A percentile compares a stretch with the other conserved stretches of the same genome.
phyloP scores from a whole-genome alignment of 2,329 filamentous ascomycete genomes.

The Colletotrichum higginsianum region DNA sequence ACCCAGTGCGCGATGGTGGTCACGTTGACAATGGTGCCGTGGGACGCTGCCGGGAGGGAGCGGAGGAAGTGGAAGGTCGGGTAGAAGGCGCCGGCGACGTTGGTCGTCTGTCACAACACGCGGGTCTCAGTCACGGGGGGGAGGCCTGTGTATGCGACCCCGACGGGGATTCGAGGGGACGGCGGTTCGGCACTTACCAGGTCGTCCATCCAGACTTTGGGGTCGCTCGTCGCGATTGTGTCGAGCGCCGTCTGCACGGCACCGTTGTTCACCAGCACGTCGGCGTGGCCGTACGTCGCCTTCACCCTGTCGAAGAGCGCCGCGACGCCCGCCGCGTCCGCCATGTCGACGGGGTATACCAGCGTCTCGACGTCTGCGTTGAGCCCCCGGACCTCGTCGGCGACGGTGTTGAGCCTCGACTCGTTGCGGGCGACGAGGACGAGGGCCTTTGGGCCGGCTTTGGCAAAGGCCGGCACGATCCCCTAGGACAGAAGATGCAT shows the following conservation, averaged over 20 bases:
- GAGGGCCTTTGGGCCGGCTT: constrained; percentile 43
- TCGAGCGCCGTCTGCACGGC: constrained; percentile 32
- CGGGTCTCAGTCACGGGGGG: too few relatives aligned
- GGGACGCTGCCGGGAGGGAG: constrained; percentile 18
- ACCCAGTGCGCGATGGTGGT: constrained; percentile 43
- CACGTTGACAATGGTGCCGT: constrained; percentile 48
- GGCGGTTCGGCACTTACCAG: neutral
- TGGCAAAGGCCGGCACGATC: constrained; percentile 43
- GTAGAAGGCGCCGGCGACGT: constrained; percentile 57
- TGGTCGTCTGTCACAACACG: constrained; percentile 47
- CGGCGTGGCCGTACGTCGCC: constrained; percentile 56
- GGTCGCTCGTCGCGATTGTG: neutral
- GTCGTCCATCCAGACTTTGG: constrained; percentile 13
- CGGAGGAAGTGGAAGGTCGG: constrained; percentile 48
- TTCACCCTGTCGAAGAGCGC: constrained; percentile 53
- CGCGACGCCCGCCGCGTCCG: constrained; percentile 22
- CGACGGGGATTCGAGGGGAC: too few relatives aligned
- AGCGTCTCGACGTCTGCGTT: constrained; percentile 38
- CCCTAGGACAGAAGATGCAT: constrained; percentile 7
- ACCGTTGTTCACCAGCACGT: constrained; percentile 61
- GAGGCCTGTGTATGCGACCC: too few relatives aligned
- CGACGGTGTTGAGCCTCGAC: constrained; percentile 52
- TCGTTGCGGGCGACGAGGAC: constrained; percentile 51
- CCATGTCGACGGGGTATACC: constrained; percentile 5
- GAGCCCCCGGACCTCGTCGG: constrained; percentile 51